Evolutionary conservation across 2,329 filamentous ascomycete species (phyloP), one percentile per base, ranked within the genome.

Genomic region (Monilinia fructigena): DNA sequence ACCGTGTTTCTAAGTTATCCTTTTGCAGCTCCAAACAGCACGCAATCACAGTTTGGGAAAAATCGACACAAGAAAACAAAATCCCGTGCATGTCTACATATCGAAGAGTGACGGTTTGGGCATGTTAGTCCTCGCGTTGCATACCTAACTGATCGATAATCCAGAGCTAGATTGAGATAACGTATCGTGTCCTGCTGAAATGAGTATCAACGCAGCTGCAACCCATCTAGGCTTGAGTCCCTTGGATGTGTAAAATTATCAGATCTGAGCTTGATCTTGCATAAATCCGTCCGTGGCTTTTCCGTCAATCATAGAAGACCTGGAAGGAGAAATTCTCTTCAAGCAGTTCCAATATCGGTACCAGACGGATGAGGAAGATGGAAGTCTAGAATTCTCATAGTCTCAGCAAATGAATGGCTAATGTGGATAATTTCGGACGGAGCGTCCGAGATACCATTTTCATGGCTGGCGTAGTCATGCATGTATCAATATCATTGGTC

Each of bases 381-480:
- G 12, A 35, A 55, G 14, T 56, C 50, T 28, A 42, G 2, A 23
- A 16, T n/a, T 55, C 61, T 45, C 40, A 42, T 45, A 12, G 11
- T 18, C 45, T 35, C 26, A 63, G 23, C 50, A 26, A 63, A 56
- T 48, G 18, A 60, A n/a, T 56, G 38, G 40, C 45, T 40, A n/a
- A 63, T 42, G 31, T 63, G 60, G 48, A 35, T 55, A 20, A 45
- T 47, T 45, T 31, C 20, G 50, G 47, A 65, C 63, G 63, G 63
- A 65, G 63, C 45, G 54, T 40, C 63, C 63, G 63, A 65, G 35
- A 52, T 65, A 40, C 26, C 31, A 53, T 11, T 52, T 60, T 65
- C 45, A 65, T 65, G 63, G 63, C 63, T 65, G 54, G 63, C 63
- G 63, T 65, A n/a, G 45, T 65, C 54, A 16, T 65, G 54, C 63